Base-by-base conservation (phyloP, 148 eudicot species). In the Beta vulgaris region DNA sequence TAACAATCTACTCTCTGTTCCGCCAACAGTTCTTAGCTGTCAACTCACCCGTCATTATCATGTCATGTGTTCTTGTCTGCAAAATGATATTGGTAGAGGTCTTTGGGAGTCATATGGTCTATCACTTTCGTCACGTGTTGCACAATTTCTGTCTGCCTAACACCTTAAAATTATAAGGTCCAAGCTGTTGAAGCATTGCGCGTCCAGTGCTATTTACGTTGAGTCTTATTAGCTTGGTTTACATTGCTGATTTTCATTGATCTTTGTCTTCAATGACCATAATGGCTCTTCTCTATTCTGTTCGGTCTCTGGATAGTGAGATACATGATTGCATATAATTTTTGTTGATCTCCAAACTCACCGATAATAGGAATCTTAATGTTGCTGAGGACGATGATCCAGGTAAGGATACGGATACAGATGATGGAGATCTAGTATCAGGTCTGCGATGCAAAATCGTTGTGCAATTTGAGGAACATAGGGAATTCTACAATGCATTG, bases 391-490 rank as follows among this genome's bases (percentile, higher is more conserved):
- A 92, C 77, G 76, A 92, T 87, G 88, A 84, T 77, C 82, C 76
- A 74, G 85, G 85, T 69, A 85, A 84, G 70, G 82, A 73, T 82
- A 85, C 77, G 36, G 88, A 86, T 51, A 86, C 88, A 72, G 96
- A 90, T 35, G 75, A 65, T 63, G 88, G 12, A 31, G 85, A 85
- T 75, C 78, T 91, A 44, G 82, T 91, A 62, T 80, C 93, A 19
- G 98, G 98, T 63, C 86, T 93, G 34, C 87, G 89, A 3, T 93
- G 98, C 76, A 93, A 89, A 85, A 85, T 93, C 54, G 84, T 91
- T 36, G 91, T 93, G 70, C 96, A 85, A 75, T 93, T 87, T 68
- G 91, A 93, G 81, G 82, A 77, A 72, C 75, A 93, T 78, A 72
- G 40, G 75, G 96, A 91, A 60, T 93, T 93, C 73, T 77, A 65